These are phyloP conservation scores for Nitzschia sp. DNA, from an alignment of 108 stramenopile species.

Conservation along the genomic window DNA sequence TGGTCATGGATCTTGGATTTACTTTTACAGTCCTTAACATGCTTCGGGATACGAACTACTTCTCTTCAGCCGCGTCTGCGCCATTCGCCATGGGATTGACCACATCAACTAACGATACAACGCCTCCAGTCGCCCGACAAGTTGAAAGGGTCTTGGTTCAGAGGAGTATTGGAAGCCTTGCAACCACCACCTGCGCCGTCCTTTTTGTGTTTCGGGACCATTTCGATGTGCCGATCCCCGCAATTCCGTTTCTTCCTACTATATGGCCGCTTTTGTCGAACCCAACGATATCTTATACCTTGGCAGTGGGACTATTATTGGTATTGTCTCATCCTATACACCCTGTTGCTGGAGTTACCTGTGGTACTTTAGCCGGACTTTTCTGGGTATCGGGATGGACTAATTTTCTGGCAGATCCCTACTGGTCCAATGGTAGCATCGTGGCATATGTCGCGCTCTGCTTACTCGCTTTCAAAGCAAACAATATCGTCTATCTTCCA, in stretches of 20 bases:
- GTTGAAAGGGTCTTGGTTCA: background rate
- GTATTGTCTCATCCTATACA: background rate
- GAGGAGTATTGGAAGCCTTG: background rate
- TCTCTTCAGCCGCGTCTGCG: background rate
- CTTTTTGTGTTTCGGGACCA: background rate
- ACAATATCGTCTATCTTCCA: background rate
- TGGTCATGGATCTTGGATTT: background rate
- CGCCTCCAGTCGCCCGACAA: background rate
- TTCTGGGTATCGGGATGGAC: background rate
- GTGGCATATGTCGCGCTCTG: background rate
- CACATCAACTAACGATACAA: background rate
- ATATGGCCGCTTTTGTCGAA: background rate
- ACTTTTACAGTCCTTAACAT: background rate
- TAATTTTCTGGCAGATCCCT: background rate
- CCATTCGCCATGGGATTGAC: background rate
- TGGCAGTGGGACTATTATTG: background rate
- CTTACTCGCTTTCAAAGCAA: background rate
- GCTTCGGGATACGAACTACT: background rate
- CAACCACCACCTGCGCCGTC: background rate
- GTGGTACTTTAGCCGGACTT: background rate
- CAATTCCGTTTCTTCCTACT: background rate
- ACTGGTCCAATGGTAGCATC: background rate
- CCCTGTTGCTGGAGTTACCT: background rate
- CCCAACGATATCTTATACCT: background rate
- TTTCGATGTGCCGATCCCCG: background rate